These are phyloP conservation scores for Melaleuca alternifolia DNA, from an alignment of 345 rosid genomes.

Conservation along the genomic window DNA sequence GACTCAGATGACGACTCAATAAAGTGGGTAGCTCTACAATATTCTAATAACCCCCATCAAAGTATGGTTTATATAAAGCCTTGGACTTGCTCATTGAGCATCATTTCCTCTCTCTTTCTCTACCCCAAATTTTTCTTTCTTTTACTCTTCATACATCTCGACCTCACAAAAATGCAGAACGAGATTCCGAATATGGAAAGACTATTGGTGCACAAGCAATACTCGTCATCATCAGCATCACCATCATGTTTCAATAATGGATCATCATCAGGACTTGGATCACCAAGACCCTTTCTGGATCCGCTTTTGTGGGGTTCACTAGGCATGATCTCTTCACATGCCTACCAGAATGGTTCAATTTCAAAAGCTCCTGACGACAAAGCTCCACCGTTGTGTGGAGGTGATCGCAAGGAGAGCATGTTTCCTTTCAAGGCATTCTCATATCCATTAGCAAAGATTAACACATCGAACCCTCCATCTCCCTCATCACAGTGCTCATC, in stretches of 20 bases:
- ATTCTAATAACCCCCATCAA: constrained; percentile 12
- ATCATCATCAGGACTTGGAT: not conserved
- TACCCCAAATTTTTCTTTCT: constrained; percentile 1
- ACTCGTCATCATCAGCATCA: not conserved
- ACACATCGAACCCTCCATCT: not conserved
- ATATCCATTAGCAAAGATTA: constrained; percentile 20
- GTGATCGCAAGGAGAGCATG: constrained; percentile 10
- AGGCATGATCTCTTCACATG: constrained; percentile 15
- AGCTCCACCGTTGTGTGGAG: constrained; percentile 10
- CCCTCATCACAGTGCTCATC: constrained; percentile 11
- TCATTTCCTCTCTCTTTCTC: constrained; percentile 18
- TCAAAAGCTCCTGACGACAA: constrained; percentile 2
- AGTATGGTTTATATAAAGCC: constrained; percentile 18
- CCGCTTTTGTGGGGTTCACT: not conserved
- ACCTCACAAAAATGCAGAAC: constrained; percentile 2
- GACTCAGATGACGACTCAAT: constrained; percentile 23
- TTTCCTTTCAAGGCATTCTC: constrained; percentile 28
- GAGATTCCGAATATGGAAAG: constrained; percentile 47
- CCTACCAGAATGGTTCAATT: constrained; percentile 10
- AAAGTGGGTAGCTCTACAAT: constrained; percentile 13
- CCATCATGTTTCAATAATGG: not conserved
- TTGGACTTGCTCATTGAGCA: constrained; percentile 7
- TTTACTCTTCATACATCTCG: not conserved
- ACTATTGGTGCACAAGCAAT: constrained; percentile 17
- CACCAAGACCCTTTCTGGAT: not conserved